These are phyloP conservation scores for Monsonia emarginata DNA, from an alignment of 441 rosid genomes.

Conservation along the genomic window DNA sequence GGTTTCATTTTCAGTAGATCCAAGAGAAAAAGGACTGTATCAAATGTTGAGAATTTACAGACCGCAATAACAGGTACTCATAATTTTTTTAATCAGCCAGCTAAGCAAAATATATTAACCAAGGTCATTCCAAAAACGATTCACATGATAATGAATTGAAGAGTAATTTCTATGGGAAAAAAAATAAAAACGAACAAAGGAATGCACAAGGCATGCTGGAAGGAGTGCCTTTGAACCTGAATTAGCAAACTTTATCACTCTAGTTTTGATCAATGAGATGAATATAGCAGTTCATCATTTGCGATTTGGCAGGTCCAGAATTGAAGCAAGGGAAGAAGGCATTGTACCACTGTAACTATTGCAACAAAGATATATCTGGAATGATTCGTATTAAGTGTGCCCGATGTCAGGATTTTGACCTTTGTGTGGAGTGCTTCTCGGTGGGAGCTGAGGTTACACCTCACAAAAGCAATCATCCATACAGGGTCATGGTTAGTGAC, in stretches of 20 bases:
- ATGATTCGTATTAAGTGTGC: constrained; percentile 75
- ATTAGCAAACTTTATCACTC: not conserved
- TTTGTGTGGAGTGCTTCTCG: constrained; percentile 77
- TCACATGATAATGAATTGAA: not conserved
- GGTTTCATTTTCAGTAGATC: constrained; percentile 30
- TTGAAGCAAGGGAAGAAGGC: constrained; percentile 39
- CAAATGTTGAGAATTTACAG: constrained; percentile 28
- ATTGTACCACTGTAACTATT: constrained; percentile 76
- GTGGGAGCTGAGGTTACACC: constrained; percentile 67
- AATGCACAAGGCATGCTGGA: not conserved
- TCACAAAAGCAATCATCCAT: constrained; percentile 66
- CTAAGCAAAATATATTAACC: too few species aligned
- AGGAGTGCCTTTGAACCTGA: not conserved
- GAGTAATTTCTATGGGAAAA: not conserved
- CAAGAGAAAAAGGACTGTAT: constrained; percentile 42
- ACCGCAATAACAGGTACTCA: constrained; percentile 30
- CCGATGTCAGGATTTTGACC: constrained; percentile 75
- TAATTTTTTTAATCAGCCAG: too few species aligned
- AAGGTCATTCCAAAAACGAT: too few species aligned
- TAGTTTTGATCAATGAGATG: not conserved
- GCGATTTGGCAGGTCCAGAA: constrained; percentile 30
- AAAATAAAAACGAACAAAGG: not conserved
- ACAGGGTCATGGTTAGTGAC: constrained; percentile 72
- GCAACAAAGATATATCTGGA: constrained; percentile 73
- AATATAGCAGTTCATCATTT: not conserved